Evolutionary conservation across 2,329 filamentous ascomycete genomes (phyloP).

Genomic region (Metarhizium rileyi): DNA sequence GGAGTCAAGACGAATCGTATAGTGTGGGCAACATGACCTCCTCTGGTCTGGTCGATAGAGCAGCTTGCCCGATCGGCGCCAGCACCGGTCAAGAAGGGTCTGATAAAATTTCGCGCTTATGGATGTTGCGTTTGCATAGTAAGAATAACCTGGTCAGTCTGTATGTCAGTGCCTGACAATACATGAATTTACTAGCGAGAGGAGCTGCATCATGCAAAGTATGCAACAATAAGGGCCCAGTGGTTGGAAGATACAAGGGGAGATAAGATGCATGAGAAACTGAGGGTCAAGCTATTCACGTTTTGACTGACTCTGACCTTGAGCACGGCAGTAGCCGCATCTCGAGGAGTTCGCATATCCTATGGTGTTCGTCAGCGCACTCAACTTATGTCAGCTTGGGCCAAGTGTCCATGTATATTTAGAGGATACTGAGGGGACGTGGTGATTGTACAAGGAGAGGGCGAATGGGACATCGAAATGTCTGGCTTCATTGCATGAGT

Average conservation of each 20-base stretch:
- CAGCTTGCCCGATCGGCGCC: constrained; percentile 62
- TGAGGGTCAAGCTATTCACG: constrained; percentile 18
- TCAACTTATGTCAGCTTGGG: neutral
- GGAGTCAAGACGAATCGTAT: constrained; percentile 67
- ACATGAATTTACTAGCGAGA: neutral
- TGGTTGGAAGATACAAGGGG: neutral
- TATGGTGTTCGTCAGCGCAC: constrained; percentile 13
- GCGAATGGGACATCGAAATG: neutral
- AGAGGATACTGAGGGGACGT: neutral
- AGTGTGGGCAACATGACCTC: constrained; percentile 84
- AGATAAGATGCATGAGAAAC: neutral
- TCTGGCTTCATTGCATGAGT: neutral
- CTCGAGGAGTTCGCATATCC: constrained; percentile 42
- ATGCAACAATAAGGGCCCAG: neutral
- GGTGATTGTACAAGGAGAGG: neutral
- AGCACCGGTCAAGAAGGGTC: constrained; percentile 61
- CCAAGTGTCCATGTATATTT: neutral
- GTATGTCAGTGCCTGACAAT: constrained; percentile 16
- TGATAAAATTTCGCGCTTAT: constrained; percentile 62
- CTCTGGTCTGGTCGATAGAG: constrained; percentile 72
- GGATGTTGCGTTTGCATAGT: constrained; percentile 54
- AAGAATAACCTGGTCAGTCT: constrained; percentile 52
- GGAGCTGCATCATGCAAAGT: neutral
- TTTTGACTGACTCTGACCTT: constrained; percentile 41
- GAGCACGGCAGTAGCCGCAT: constrained; percentile 43